Evolutionary conservation across 2,329 filamentous ascomycete genomes (phyloP).

Genomic region (Colletotrichum somersetense): DNA sequence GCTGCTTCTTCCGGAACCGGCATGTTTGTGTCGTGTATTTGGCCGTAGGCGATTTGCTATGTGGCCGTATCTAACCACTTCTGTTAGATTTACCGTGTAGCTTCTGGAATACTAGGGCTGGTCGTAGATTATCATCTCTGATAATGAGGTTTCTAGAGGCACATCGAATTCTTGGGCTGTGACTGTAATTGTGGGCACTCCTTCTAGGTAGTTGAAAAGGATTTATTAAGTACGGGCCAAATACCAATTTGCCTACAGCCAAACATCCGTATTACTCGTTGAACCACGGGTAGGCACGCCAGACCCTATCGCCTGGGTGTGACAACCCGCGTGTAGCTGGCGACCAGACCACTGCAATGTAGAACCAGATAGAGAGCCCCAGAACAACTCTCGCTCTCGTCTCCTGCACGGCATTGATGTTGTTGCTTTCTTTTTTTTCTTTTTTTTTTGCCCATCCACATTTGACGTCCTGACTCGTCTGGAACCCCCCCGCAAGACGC

Average conservation of each 20-base stretch:
- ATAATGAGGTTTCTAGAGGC: too few species aligned
- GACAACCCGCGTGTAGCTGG: not conserved
- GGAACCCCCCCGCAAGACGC: not conserved
- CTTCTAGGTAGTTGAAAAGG: too few species aligned
- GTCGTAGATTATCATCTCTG: too few species aligned
- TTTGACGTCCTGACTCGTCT: not conserved
- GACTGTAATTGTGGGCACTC: too few species aligned
- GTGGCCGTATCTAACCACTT: too few species aligned
- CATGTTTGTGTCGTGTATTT: not conserved
- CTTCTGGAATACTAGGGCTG: too few species aligned
- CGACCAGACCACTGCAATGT: not conserved
- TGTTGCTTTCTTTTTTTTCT: too few species aligned
- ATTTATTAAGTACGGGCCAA: too few species aligned
- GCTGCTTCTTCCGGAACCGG: constrained; percentile 13
- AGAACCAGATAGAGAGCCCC: not conserved
- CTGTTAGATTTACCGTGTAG: too few species aligned
- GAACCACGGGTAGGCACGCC: not conserved
- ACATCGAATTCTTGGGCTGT: too few species aligned
- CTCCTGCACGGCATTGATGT: not conserved
- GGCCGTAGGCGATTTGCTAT: too few species aligned
- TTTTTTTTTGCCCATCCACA: not conserved
- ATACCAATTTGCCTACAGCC: too few species aligned
- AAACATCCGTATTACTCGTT: not conserved
- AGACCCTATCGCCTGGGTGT: not conserved
- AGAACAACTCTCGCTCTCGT: not conserved